These are phyloP conservation scores for Mortierella sp. DNA, from an alignment of 371 early-diverging fungal species.

Conservation along the genomic window DNA sequence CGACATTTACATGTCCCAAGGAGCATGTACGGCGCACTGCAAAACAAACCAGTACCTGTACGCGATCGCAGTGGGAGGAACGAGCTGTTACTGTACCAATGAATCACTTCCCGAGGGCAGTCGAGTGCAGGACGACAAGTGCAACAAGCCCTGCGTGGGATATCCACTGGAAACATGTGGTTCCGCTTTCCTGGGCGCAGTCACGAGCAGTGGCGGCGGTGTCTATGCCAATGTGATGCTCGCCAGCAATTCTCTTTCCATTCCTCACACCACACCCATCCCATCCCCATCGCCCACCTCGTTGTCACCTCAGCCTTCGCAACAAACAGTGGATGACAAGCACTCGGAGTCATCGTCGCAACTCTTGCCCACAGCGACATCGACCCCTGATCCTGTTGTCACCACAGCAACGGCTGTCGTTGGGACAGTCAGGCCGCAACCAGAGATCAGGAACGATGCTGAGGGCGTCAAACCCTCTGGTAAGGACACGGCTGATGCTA, in stretches of 20 bases:
- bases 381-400: not conserved
- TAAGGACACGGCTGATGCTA: not conserved
- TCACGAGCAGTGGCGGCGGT: not conserved
- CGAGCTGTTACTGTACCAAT: conserved; percentile 28
- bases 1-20: conserved; percentile 49
- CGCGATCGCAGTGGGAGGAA: conserved; percentile 17
- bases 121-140: conserved; percentile 14
- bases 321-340: not conserved
- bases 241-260: conserved; percentile 3
- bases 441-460: conserved; percentile 3
- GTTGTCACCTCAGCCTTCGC: not conserved
- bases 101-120: conserved; percentile 6
- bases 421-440: not conserved
- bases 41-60: conserved; percentile 13
- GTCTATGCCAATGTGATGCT: conserved; percentile 24
- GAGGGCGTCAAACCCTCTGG: not conserved
- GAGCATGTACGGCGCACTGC: conserved; percentile 25
- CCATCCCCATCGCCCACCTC: not conserved
- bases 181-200: not conserved
- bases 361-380: not conserved
- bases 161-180: conserved; percentile 46
- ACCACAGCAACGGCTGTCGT: not conserved
- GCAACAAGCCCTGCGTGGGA: conserved; percentile 30
- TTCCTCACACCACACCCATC: not conserved
- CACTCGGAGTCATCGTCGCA: not conserved